phyloP scores from a whole-genome alignment of 257 asterid genomes.

The Avicennia marina region DNA sequence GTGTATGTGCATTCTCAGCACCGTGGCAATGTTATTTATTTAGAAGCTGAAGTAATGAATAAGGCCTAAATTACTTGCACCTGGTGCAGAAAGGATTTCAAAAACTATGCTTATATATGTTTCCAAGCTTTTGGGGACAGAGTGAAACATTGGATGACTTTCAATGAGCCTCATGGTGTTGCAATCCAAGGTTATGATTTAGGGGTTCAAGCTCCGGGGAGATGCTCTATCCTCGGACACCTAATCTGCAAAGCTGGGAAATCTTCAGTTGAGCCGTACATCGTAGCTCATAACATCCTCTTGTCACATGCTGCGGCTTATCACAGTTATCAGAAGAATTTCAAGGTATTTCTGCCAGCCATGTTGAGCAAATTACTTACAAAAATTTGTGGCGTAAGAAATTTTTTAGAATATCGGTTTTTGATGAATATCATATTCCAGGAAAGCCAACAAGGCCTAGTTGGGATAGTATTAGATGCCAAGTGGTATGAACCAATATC shows the following conservation, averaged over 20 bases:
- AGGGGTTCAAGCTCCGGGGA: constrained; percentile 88
- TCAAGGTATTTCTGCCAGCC: constrained; percentile 62
- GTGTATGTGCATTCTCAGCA: constrained; percentile 39
- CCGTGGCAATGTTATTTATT: background rate
- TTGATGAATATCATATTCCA: too few relatives aligned
- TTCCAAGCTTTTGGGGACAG: constrained; percentile 74
- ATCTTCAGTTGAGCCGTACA: constrained; percentile 69
- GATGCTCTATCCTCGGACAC: constrained; percentile 77
- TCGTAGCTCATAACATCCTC: constrained; percentile 68
- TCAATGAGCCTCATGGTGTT: constrained; percentile 85
- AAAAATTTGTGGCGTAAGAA: too few relatives aligned
- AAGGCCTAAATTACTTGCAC: background rate
- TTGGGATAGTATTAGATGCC: constrained; percentile 66
- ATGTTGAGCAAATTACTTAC: too few relatives aligned
- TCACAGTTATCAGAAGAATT: constrained; percentile 42
- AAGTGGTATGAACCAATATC: constrained; percentile 82
- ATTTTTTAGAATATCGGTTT: too few relatives aligned
- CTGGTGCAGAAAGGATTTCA: constrained; percentile 61
- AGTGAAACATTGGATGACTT: constrained; percentile 85
- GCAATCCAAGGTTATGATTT: constrained; percentile 71
- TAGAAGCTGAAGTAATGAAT: background rate
- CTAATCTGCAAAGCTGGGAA: constrained; percentile 60
- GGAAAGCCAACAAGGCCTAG: constrained; percentile 61
- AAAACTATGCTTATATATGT: constrained; percentile 62
- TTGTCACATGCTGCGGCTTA: constrained; percentile 78